phyloP scores from a whole-genome alignment of 805 yeast species.

The Monosporozyma siamensis region DNA sequence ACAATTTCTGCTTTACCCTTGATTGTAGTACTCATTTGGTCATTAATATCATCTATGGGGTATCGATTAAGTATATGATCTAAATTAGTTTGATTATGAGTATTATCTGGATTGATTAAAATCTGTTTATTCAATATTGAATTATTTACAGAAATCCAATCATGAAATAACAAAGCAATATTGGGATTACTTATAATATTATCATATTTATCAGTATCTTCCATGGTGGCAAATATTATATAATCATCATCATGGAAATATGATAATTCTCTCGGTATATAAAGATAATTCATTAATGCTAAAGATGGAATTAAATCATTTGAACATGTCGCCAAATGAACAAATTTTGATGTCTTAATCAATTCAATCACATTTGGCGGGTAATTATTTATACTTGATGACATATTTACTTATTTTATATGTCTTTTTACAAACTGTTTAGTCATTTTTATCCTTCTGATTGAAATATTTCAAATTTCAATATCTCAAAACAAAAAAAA shows the following conservation, averaged over 20 bases:
- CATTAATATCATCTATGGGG: slow-evolving; percentile 62
- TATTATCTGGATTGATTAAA: background rate
- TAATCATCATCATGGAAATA: slow-evolving; percentile 35
- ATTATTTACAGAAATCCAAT: slow-evolving; percentile 65
- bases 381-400: slow-evolving; percentile 17
- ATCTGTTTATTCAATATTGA: slow-evolving; percentile 19
- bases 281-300: slow-evolving; percentile 82
- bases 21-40: slow-evolving; percentile 66
- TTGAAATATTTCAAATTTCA: background rate
- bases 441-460: background rate
- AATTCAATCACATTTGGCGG: slow-evolving; percentile 34
- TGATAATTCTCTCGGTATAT: slow-evolving; percentile 36
- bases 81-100: background rate
- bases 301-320: slow-evolving; percentile 68
- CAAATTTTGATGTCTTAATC: slow-evolving; percentile 51
- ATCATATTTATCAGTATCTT: slow-evolving; percentile 58
- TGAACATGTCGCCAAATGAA: slow-evolving; percentile 75
- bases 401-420: background rate
- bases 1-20: slow-evolving; percentile 60
- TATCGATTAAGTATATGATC: slow-evolving; percentile 23
- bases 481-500: too few relatives aligned
- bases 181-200: slow-evolving; percentile 62
- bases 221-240: slow-evolving; percentile 63
- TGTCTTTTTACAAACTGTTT: too few relatives aligned
- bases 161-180: slow-evolving; percentile 78